A percentile compares a stretch with the other conserved stretches of the same genome.
Evolutionary conservation across 306 rosid species (phyloP).

Genomic region (Corylus americana): DNA sequence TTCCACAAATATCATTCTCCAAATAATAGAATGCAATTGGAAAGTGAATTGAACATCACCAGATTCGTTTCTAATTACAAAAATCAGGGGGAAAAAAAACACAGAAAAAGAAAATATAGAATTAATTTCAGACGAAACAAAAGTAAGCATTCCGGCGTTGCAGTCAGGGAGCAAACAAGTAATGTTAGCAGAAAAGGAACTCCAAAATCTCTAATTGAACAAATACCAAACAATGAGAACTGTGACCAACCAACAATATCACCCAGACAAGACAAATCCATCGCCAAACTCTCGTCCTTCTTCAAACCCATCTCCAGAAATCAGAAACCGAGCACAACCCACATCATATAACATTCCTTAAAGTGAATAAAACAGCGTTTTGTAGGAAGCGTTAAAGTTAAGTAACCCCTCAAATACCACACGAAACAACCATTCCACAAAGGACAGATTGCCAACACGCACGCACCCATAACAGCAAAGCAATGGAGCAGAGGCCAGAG

Average conservation of each 20-base stretch:
- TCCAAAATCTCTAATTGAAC: not conserved
- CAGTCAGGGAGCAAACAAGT: constrained; percentile 18
- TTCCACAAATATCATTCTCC: not conserved
- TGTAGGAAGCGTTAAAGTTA: constrained; percentile 27
- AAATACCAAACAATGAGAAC: constrained; percentile 8
- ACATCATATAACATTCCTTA: constrained; percentile 6
- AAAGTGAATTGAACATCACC: not conserved
- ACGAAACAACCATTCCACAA: constrained; percentile 12
- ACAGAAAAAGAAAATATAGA: not conserved
- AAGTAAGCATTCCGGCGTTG: not conserved
- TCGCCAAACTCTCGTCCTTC: constrained; percentile 8
- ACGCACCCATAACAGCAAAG: constrained; percentile 23
- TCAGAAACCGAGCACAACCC: constrained; percentile 21
- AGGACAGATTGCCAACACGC: not conserved
- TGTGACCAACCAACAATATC: not conserved
- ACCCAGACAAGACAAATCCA: constrained; percentile 18
- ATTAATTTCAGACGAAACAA: not conserved
- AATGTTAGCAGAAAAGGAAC: not conserved
- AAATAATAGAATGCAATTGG: not conserved
- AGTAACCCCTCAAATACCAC: constrained; percentile 19
- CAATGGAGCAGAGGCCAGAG: constrained; percentile 30
- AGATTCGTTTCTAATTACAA: not conserved
- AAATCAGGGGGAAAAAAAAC: constrained; percentile 10
- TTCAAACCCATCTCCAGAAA: constrained; percentile 12
- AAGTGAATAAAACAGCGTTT: not conserved